Base-by-base conservation (phyloP, 2,329 filamentous ascomycete genomes). In the Ophiostoma himal-ulmi region DNA sequence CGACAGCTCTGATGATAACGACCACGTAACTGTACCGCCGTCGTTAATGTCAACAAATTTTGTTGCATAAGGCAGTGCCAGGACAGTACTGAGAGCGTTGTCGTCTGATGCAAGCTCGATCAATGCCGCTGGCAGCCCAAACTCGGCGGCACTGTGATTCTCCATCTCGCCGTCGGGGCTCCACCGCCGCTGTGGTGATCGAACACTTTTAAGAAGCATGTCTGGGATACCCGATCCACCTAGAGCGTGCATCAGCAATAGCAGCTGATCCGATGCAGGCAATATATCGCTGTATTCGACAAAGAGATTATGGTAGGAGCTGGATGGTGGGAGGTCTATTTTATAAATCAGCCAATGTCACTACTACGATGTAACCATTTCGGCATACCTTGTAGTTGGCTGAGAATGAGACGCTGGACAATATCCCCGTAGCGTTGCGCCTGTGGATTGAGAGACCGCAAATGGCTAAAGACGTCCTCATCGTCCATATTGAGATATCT, bases 401-500 rank as follows among this genome's bases (percentile, higher is more conserved):
- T 60, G 73, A 7, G 64, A 7, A 78, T 72, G 1, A 79, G 71
- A 3, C 71, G 71, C 39, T 76, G 76, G 1, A 76, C 75, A 14
- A 77, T 74, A 1, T 64, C 30, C 0, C 69, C 71, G 14, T 76
- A 74, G 20, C 73, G 62, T 2, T 72, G 71, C 1, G 72, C 71
- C 0, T 71, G 68, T 1, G 73, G 68, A 0, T 73, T 74, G 0
- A 79, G 57, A 0, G 71, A 73, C 1, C 67, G 44, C 2, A 79
- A 44, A 60, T 79, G 78, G 10, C 68, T 70, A n/a, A 79, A 77
- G 0, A 75, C 72, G 6, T 76, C 75, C 5, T 76, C 76, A 14
- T 79, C 78, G 7, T 79, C 78, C 72, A 78, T 75, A 34, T 77
- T 78, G 0, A 79, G 68, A 70, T 79, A 79, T 44, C 78, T 72